A percentile compares a stretch with the other conserved stretches of the same genome.
Evolutionary conservation across 1,284 basidiomycete genomes (phyloP).

Genomic region (Fomitiporia mediterranea): DNA sequence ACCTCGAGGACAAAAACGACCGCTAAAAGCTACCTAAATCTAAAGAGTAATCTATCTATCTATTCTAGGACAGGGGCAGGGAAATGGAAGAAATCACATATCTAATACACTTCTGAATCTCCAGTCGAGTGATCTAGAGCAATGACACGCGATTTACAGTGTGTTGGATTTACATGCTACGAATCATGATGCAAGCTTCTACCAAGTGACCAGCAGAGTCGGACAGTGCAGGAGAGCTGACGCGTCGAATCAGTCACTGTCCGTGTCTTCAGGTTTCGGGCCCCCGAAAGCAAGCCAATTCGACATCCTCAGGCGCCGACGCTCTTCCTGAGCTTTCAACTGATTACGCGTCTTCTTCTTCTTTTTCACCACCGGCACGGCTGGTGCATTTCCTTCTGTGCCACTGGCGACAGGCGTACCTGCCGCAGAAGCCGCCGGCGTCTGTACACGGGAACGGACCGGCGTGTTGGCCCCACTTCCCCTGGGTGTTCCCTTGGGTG

Average conservation of each 20-base stretch:
- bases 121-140: neutral
- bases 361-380: conserved; percentile 63
- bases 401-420: conserved; percentile 72
- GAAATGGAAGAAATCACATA: too few species aligned
- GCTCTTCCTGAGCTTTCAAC: conserved; percentile 82
- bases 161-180: neutral
- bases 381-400: conserved; percentile 48
- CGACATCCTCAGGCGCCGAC: conserved; percentile 73
- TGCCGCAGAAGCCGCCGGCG: conserved; percentile 56
- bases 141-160: neutral
- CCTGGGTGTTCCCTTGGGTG: conserved; percentile 39
- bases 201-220: too few species aligned
- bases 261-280: conserved; percentile 75
- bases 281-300: conserved; percentile 83
- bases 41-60: too few species aligned
- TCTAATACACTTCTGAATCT: neutral
- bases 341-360: conserved; percentile 93
- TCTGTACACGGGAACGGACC: conserved; percentile 55
- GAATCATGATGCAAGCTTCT: conserved; percentile 5
- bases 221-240: too few species aligned
- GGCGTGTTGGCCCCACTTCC: conserved; percentile 71
- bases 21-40: too few species aligned
- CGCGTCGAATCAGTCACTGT: conserved; percentile 44
- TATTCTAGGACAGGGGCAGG: neutral
- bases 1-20: too few species aligned